Percentiles rank a stretch among this genome's conserved stretches.
phyloP scores from a whole-genome alignment of 2,329 filamentous ascomycete species.

The Aspergillus sergii region DNA sequence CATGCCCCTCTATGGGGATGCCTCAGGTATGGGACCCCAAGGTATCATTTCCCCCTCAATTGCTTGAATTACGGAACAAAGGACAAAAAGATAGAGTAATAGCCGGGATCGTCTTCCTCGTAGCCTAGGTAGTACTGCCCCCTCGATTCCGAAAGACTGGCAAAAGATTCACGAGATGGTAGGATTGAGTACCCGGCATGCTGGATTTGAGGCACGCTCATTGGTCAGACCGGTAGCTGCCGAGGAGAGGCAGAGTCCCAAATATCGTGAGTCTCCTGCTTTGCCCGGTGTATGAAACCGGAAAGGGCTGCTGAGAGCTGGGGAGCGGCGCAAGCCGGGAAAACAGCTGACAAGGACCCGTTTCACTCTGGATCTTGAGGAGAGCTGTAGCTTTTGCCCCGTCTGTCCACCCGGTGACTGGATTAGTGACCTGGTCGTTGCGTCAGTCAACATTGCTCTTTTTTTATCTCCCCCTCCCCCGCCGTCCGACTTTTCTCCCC shows the following conservation, averaged over 20 bases:
- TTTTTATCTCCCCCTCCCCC: constrained; percentile 35
- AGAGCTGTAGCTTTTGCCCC: constrained; percentile 27
- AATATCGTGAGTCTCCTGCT: constrained; percentile 44
- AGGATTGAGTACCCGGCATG: constrained; percentile 25
- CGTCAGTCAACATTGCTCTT: constrained; percentile 32
- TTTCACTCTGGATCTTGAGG: constrained; percentile 10
- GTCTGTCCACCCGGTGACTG: constrained; percentile 34
- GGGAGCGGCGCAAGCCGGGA: constrained; percentile 36
- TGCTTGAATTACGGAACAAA: background rate
- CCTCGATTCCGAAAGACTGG: constrained; percentile 23
- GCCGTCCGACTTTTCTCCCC: constrained; percentile 24
- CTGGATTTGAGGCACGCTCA: constrained; percentile 20
- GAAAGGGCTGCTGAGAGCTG: constrained; percentile 35
- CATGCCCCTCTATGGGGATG: constrained; percentile 9
- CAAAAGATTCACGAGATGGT: constrained; percentile 35
- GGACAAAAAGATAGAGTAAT: constrained; percentile 4
- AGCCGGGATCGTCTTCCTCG: constrained; percentile 3
- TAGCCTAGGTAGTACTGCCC: constrained; percentile 26
- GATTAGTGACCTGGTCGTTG: constrained; percentile 34
- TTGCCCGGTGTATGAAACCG: constrained; percentile 48
- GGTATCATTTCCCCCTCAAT: background rate
- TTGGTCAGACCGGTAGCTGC: constrained; percentile 34
- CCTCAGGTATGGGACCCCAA: background rate
- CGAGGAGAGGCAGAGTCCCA: constrained; percentile 26
- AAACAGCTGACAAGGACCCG: constrained; percentile 19